Base-by-base conservation (phyloP, 805 yeast species). In the Saturnispora hagleri region DNA sequence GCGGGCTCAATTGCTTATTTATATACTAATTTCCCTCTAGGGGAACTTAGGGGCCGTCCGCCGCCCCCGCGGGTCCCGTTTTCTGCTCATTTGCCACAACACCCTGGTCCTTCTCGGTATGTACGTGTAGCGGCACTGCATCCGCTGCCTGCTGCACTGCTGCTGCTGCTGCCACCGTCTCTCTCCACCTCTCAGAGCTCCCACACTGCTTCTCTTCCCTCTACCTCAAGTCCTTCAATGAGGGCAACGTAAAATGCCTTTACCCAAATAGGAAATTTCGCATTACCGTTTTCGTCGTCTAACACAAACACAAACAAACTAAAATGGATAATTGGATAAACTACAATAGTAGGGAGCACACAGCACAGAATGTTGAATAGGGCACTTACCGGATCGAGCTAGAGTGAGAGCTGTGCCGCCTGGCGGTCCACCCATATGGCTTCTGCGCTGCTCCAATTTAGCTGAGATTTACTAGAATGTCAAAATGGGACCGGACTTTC, bases 21-120 rank as follows among this genome's bases (percentile, higher is more conserved):
- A 38, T 38, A 38, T 31, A 31, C 34, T 31, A 31, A 31, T 31
- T 31, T 31, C 34, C 9, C 34, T 12, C 34, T 31, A 31, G 34
- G 34, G 34, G 34, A 31, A 31, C 34, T 31, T 31, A 31, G 34
- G 34, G 34, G 34, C 34, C 34, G 34, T 31, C 34, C 34, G 34
- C 34, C 34, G 34, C 34, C 42, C 42, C 42, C 42, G 42, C 42
- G 42, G 42, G 42, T 38, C 42, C 42, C 42, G 42, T 38, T 38
- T 38, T 38, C 22, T 38, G 42, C 42, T 38, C 42, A 38, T 38
- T 38, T 10, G 22, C 13, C 34, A 31, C 9, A 13, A 10, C 34
- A 31, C 28, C 22, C 22, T 26, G 10, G 28, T 26, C 7, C 28
- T 26, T 26, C 9, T 26, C 2, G 28, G 28, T 26, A 26, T 26